Conservation (phyloP, 1,139 yeast genomes). For the Debaryomycetaceae sp. region DNA sequence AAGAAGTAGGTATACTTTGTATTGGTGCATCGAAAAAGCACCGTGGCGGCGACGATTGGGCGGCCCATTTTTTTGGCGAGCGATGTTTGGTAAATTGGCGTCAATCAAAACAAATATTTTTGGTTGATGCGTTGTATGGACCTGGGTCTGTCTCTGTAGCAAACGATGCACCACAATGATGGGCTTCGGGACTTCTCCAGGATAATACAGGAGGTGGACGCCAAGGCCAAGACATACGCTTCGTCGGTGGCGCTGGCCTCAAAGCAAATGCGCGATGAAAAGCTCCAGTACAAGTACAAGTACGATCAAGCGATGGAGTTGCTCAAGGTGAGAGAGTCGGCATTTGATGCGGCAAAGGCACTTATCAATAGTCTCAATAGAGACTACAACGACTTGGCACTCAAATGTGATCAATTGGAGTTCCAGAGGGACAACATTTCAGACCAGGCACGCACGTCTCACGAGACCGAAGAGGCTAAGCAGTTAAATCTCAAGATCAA, state of each 20-base stretch:
- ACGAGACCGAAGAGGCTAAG: background rate
- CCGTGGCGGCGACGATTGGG: too few species aligned
- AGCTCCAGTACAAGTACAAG: background rate
- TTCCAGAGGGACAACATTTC: constrained; percentile 2
- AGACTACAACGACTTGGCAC: constrained; percentile 3
- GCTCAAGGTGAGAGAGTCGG: background rate
- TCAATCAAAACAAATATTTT: too few species aligned
- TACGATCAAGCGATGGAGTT: constrained; percentile 3
- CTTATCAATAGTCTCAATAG: background rate
- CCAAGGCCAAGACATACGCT: constrained; percentile 2
- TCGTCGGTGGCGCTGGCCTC: background rate
- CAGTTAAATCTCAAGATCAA: constrained; percentile 1
- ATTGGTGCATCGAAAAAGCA: too few species aligned
- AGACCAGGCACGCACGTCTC: constrained; percentile 1
- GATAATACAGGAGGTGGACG: constrained; percentile 3
- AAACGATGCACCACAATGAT: too few species aligned
- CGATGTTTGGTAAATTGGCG: too few species aligned
- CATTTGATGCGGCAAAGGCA: constrained; percentile 3
- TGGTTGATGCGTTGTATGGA: too few species aligned
- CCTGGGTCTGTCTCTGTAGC: too few species aligned
- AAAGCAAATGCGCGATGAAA: constrained; percentile 1
- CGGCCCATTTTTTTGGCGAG: too few species aligned
- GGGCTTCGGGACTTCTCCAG: too few species aligned
- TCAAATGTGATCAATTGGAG: background rate
- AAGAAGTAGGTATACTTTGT: too few species aligned